phyloP scores from a whole-genome alignment of 192 early-diverging fungal species.

The Chytriomyces sp. region DNA sequence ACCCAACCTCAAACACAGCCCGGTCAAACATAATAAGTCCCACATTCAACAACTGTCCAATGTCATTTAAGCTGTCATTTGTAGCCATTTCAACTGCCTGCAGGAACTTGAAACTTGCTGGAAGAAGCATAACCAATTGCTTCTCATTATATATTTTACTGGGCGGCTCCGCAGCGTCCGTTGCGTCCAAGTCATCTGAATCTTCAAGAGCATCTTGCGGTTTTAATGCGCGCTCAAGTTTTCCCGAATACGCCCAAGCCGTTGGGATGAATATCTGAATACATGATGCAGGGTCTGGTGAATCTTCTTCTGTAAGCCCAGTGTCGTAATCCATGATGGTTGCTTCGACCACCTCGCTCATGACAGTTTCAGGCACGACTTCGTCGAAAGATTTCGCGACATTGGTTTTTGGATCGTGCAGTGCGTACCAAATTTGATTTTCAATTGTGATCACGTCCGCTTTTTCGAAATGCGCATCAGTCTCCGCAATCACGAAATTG shows the following conservation, averaged over 20 bases:
- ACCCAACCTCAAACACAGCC: not conserved
- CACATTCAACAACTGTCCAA: conserved; percentile 22
- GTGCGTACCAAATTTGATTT: conserved; percentile 21
- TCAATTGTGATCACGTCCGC: not conserved
- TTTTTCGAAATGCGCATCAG: not conserved
- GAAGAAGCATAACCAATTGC: conserved; percentile 25
- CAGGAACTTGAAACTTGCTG: conserved; percentile 28
- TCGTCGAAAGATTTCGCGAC: not conserved
- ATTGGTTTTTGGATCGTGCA: not conserved
- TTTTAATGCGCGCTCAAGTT: not conserved
- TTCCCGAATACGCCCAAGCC: conserved; percentile 9
- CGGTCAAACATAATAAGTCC: conserved; percentile 28
- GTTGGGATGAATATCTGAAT: conserved; percentile 9
- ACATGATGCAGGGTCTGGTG: conserved; percentile 6
- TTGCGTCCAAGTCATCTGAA: conserved; percentile 4
- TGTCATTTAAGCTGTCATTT: conserved; percentile 1
- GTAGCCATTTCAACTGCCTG: conserved; percentile 3
- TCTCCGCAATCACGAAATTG: conserved; percentile 3
- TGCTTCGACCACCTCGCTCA: conserved; percentile 28
- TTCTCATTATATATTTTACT: conserved; percentile 11
- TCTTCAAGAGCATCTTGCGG: not conserved
- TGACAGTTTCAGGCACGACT: conserved; percentile 17
- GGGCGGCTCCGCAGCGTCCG: not conserved
- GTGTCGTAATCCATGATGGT: conserved; percentile 15
- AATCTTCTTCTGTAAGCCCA: not conserved